Percentiles rank a stretch among this genome's conserved stretches.
phyloP scores from a whole-genome alignment of 768 basidiomycete species.

The Termitomyces sp. region DNA sequence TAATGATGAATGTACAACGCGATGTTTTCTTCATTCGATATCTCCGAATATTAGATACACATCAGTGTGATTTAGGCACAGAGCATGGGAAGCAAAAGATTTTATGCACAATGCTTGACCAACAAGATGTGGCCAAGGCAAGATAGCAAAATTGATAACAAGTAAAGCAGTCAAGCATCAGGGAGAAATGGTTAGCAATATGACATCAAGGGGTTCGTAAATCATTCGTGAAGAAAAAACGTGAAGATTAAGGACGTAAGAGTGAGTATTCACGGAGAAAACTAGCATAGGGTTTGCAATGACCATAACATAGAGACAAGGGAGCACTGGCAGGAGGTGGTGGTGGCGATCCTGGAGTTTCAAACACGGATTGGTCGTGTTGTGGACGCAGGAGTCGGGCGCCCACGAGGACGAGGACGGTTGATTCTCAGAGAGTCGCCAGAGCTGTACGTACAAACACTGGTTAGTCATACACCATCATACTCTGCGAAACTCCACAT shows the following conservation, averaged over 20 bases:
- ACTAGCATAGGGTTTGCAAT: conserved; percentile 7
- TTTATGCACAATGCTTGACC: conserved; percentile 10
- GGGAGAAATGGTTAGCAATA: conserved; percentile 1
- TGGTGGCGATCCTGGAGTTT: conserved; percentile 3
- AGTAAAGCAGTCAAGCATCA: conserved; percentile 6
- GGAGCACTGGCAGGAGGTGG: neutral
- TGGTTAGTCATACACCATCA: neutral
- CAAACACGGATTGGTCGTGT: conserved; percentile 34
- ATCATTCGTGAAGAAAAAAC: conserved; percentile 12
- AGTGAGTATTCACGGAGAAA: neutral
- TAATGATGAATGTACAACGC: neutral
- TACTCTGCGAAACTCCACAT: conserved; percentile 25
- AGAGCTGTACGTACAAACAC: conserved; percentile 28
- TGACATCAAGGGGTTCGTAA: conserved; percentile 10
- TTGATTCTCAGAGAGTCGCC: conserved; percentile 45
- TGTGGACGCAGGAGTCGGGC: conserved; percentile 40
- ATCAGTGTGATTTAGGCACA: conserved; percentile 7
- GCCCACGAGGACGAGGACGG: conserved; percentile 48
- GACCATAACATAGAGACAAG: conserved; percentile 11
- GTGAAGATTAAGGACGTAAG: neutral
- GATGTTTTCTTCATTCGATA: conserved; percentile 8
- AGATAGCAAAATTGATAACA: conserved; percentile 10
- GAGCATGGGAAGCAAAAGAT: conserved; percentile 2
- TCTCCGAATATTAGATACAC: conserved; percentile 12
- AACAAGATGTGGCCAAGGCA: conserved; percentile 3